Conservation (phyloP, 371 early-diverging fungal species). For the Mucor racemosus region DNA sequence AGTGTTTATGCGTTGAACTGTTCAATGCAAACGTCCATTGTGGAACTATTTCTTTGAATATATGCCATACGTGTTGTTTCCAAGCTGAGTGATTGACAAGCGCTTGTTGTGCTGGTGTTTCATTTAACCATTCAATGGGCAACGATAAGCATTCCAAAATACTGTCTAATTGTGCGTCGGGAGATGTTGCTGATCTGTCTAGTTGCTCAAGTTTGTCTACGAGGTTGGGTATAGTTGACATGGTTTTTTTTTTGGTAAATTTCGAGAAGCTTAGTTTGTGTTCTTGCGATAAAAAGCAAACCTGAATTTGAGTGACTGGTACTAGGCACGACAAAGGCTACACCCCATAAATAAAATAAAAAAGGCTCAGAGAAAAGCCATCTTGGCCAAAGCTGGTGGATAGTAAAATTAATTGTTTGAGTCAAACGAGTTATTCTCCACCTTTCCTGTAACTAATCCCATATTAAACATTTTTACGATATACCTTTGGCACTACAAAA, state of each 20-base stretch:
- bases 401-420: too few relatives aligned
- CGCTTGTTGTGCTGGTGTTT: conserved; percentile 1
- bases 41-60: conserved; percentile 33
- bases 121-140: conserved; percentile 11
- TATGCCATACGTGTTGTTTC: conserved; percentile 36
- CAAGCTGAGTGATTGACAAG: conserved; percentile 23
- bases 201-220: conserved; percentile 1
- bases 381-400: too few relatives aligned
- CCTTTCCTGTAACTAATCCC: too few relatives aligned
- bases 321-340: too few relatives aligned
- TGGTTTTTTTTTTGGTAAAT: not conserved
- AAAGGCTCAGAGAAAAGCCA: too few relatives aligned
- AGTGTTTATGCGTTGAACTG: not conserved
- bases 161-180: conserved; percentile 11
- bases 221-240: not conserved
- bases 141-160: conserved; percentile 5
- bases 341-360: too few relatives aligned
- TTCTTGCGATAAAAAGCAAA: too few relatives aligned
- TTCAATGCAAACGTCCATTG: conserved; percentile 30
- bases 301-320: too few relatives aligned
- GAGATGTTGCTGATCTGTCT: not conserved
- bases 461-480: too few relatives aligned
- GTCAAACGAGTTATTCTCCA: too few relatives aligned
- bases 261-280: too few relatives aligned
- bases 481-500: too few relatives aligned